Percentiles rank a stretch among this genome's conserved stretches.
These are phyloP conservation scores for Penicillium taxi DNA, from an alignment of 495 filamentous ascomycete species.

Conservation along the genomic window DNA sequence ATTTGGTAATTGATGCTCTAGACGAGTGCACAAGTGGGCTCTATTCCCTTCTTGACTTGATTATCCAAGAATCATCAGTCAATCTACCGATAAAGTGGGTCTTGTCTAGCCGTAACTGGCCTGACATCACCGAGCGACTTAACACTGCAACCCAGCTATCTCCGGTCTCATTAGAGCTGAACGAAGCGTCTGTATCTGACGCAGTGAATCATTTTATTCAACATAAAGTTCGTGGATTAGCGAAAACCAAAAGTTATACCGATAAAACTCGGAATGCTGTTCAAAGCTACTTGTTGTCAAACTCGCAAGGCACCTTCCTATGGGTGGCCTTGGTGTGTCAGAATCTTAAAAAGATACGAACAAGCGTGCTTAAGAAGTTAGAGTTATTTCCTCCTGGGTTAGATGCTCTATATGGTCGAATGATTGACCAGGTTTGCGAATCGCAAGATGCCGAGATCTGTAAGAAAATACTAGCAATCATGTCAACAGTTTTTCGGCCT, in stretches of 20 bases:
- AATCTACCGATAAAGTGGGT: slow-evolving; percentile 29
- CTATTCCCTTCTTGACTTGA: slow-evolving; percentile 22
- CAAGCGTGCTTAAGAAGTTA: slow-evolving; percentile 3
- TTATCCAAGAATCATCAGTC: slow-evolving; percentile 13
- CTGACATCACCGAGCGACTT: slow-evolving; percentile 12
- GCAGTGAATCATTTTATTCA: slow-evolving; percentile 28
- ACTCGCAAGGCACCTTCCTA: slow-evolving; percentile 26
- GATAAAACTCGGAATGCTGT: slow-evolving; percentile 8
- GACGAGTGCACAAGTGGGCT: slow-evolving; percentile 35
- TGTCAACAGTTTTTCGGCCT: slow-evolving; percentile 18
- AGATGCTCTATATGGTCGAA: slow-evolving; percentile 8
- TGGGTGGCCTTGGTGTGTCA: slow-evolving; percentile 28
- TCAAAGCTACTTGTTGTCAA: slow-evolving; percentile 8
- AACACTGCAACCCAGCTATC: not conserved
- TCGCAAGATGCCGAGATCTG: slow-evolving; percentile 4
- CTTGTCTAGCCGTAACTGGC: slow-evolving; percentile 23
- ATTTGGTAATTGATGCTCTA: slow-evolving; percentile 41
- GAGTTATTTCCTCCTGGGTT: slow-evolving; percentile 10
- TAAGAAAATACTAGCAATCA: slow-evolving; percentile 11
- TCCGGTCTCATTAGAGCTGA: slow-evolving; percentile 17
- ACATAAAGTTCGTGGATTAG: slow-evolving; percentile 20
- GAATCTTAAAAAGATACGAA: slow-evolving; percentile 4
- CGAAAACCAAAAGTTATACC: slow-evolving; percentile 4
- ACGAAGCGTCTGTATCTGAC: slow-evolving; percentile 9
- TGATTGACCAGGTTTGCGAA: slow-evolving; percentile 7